A percentile compares a stretch with the other conserved stretches of the same genome.
phyloP scores from a whole-genome alignment of 305 asterid genomes.

The Fraxinus xanthoxyloides region DNA sequence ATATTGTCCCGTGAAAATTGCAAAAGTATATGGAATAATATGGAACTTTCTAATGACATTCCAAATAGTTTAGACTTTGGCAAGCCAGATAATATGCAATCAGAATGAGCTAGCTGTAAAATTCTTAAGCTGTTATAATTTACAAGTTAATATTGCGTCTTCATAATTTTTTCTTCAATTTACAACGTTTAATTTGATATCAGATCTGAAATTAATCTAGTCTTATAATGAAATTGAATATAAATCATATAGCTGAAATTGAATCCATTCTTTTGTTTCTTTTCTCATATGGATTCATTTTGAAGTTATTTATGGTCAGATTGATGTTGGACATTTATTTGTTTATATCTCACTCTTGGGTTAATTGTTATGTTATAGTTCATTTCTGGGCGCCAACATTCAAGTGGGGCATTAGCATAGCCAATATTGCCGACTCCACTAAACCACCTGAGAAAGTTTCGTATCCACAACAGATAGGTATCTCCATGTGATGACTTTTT shows the following conservation, averaged over 20 bases:
- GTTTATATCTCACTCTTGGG: not conserved
- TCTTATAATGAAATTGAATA: not conserved
- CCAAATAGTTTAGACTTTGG: not conserved
- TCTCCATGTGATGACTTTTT: conserved; percentile 25
- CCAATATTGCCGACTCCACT: conserved; percentile 57
- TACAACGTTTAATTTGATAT: not conserved
- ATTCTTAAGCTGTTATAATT: not conserved
- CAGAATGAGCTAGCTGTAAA: not conserved
- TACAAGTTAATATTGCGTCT: not conserved
- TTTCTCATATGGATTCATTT: not conserved
- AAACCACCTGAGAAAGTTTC: conserved; percentile 78
- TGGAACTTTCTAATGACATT: not conserved
- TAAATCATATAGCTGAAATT: not conserved
- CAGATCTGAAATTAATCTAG: not conserved
- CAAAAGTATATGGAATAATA: not conserved
- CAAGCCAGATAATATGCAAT: not conserved
- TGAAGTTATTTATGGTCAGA: not conserved
- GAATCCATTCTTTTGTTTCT: not conserved
- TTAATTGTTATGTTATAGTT: conserved; percentile 30
- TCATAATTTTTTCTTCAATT: not conserved
- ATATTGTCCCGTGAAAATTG: not conserved
- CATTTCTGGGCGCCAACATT: conserved; percentile 85
- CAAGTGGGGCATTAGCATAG: conserved; percentile 85
- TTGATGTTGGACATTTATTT: conserved; percentile 3
- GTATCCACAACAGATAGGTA: conserved; percentile 67